These are phyloP conservation scores for Talaromyces atroroseus DNA, from an alignment of 2,329 filamentous ascomycete genomes.

Conservation along the genomic window DNA sequence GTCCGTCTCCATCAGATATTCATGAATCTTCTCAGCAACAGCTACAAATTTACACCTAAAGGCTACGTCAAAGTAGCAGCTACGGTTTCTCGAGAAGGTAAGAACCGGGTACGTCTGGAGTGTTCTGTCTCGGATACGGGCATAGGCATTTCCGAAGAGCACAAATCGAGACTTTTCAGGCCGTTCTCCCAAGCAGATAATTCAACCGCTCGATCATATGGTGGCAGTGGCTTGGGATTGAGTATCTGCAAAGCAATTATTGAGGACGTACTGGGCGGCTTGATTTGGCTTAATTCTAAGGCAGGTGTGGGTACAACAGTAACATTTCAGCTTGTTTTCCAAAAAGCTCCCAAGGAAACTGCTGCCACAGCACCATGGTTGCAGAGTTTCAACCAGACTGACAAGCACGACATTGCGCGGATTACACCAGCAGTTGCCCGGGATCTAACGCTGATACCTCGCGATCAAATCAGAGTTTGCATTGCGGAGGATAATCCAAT, in stretches of 20 bases:
- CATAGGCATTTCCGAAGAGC: slow-evolving; percentile 74
- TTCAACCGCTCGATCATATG: slow-evolving; percentile 84
- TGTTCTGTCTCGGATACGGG: slow-evolving; percentile 87
- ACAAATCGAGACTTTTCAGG: slow-evolving; percentile 79
- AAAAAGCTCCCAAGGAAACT: slow-evolving; percentile 63
- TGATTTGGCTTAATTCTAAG: slow-evolving; percentile 73
- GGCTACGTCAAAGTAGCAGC: slow-evolving; percentile 82
- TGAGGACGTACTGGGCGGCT: slow-evolving; percentile 84
- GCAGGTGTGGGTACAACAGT: slow-evolving; percentile 57
- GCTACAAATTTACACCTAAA: slow-evolving; percentile 85
- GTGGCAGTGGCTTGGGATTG: slow-evolving; percentile 81
- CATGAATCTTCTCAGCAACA: slow-evolving; percentile 81
- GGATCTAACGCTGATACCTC: slow-evolving; percentile 67
- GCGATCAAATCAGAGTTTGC: slow-evolving; percentile 76
- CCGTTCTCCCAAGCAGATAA: slow-evolving; percentile 91
- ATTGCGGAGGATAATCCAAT: slow-evolving; percentile 95
- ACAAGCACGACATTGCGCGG: slow-evolving; percentile 34
- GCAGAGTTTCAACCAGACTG: slow-evolving; percentile 37
- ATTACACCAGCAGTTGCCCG: slow-evolving; percentile 44
- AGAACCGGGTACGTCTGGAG: slow-evolving; percentile 65
- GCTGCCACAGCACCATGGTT: slow-evolving; percentile 55
- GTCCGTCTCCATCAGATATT: slow-evolving; percentile 74
- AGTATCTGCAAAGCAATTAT: slow-evolving; percentile 95
- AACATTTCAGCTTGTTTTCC: slow-evolving; percentile 79
- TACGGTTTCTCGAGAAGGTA: slow-evolving; percentile 64